Conservation (phyloP, 805 yeast genomes). For the Yamadazyma sp. region DNA sequence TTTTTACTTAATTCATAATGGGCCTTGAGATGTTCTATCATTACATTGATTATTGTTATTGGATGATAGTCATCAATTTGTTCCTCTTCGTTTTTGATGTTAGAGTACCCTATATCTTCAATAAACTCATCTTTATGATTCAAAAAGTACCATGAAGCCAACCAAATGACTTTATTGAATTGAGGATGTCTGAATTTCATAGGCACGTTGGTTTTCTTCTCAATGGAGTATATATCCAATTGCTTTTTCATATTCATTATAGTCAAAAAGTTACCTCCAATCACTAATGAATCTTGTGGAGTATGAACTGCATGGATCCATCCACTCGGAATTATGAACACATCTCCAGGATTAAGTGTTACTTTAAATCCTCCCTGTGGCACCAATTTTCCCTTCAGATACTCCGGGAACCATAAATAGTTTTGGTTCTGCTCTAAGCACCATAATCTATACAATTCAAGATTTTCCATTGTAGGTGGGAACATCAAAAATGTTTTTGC, state of each 20-base stretch:
- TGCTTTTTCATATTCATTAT: constrained; percentile 61
- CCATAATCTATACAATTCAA: constrained; percentile 68
- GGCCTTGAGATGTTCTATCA: constrained; percentile 23
- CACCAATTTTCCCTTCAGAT: constrained; percentile 23
- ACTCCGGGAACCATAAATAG: constrained; percentile 61
- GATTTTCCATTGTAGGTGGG: constrained; percentile 70
- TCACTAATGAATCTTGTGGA: constrained; percentile 72
- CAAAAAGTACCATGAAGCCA: constrained; percentile 48
- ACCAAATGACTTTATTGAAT: constrained; percentile 70
- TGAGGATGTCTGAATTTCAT: constrained; percentile 74
- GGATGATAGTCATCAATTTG: constrained; percentile 2
- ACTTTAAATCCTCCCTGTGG: constrained; percentile 51
- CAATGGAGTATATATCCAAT: constrained; percentile 58
- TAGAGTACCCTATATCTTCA: constrained; percentile 12
- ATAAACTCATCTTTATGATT: constrained; percentile 23
- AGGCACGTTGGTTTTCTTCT: constrained; percentile 67
- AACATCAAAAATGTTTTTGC: constrained; percentile 68
- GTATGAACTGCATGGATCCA: constrained; percentile 93
- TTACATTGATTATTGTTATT: not conserved
- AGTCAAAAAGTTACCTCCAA: constrained; percentile 87
- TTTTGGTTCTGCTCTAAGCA: constrained; percentile 63
- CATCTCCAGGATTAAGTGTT: constrained; percentile 59
- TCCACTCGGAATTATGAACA: constrained; percentile 82
- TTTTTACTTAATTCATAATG: constrained; percentile 34
- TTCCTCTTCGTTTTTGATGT: not conserved